A percentile compares a stretch with the other conserved stretches of the same genome.
Evolutionary conservation across 257 asterid species (phyloP).

Genomic region (Linaria vulgaris): DNA sequence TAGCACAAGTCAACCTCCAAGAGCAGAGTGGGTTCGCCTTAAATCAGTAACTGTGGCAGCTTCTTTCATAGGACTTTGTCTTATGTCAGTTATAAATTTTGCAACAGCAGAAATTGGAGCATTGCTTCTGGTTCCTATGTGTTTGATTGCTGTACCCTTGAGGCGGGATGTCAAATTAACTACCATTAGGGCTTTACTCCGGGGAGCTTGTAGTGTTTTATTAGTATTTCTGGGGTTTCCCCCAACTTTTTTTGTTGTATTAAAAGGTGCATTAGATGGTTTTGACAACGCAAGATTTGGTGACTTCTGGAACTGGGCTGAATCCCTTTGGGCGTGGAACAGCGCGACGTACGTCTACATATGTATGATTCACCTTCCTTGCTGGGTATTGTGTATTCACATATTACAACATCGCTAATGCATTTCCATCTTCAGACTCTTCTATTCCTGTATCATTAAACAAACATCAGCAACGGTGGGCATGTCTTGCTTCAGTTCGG

Average conservation of each 20-base stretch:
- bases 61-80: constrained; percentile 79
- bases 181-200: constrained; percentile 33
- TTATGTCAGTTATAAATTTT: constrained; percentile 89
- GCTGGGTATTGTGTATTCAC: constrained; percentile 80
- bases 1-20: constrained; percentile 27
- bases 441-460: constrained; percentile 30
- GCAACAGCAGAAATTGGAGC: constrained; percentile 96
- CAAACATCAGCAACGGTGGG: not conserved
- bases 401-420: constrained; percentile 48
- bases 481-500: constrained; percentile 12
- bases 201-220: constrained; percentile 46
- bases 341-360: constrained; percentile 84
- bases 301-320: constrained; percentile 88
- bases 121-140: constrained; percentile 74
- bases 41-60: constrained; percentile 78
- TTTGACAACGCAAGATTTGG: constrained; percentile 43
- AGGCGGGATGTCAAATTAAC: constrained; percentile 34
- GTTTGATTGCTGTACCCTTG: constrained; percentile 67
- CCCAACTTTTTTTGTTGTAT: constrained; percentile 45
- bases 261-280: constrained; percentile 58
- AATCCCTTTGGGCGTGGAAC: constrained; percentile 87
- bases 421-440: constrained; percentile 9
- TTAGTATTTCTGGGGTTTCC: constrained; percentile 57
- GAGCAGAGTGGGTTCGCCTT: constrained; percentile 63
- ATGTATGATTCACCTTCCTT: constrained; percentile 88